These are phyloP conservation scores for Choiromyces venosus DNA, from an alignment of 495 filamentous ascomycete species.

Conservation along the genomic window DNA sequence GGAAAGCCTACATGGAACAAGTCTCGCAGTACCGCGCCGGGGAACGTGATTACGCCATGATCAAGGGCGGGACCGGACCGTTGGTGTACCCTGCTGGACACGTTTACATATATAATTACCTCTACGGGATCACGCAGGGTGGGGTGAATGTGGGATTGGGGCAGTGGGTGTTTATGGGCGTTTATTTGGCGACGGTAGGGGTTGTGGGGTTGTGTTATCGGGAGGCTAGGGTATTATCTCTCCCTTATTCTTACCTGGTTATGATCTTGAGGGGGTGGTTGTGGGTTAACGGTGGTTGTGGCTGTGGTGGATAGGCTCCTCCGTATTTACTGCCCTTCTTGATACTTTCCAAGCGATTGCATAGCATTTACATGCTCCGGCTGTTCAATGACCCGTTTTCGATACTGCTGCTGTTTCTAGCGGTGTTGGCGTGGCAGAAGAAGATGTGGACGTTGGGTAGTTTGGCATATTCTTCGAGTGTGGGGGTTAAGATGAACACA, in stretches of 20 bases:
- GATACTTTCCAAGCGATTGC: constrained; percentile 81
- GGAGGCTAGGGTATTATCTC: constrained; percentile 54
- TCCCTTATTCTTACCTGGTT: constrained; percentile 6
- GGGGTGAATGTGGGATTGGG: constrained; percentile 72
- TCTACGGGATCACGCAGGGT: constrained; percentile 70
- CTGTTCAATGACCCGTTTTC: constrained; percentile 95
- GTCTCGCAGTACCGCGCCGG: constrained; percentile 69
- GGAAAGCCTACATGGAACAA: constrained; percentile 95
- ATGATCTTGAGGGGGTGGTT: constrained; percentile 5
- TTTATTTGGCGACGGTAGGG: constrained; percentile 70
- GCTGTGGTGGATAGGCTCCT: constrained; percentile 56
- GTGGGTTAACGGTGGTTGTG: background rate
- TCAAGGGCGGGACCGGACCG: constrained; percentile 84
- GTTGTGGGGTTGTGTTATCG: constrained; percentile 80
- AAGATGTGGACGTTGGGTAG: constrained; percentile 66
- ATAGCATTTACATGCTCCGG: constrained; percentile 86
- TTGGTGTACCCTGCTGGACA: constrained; percentile 91
- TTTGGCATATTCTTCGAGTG: constrained; percentile 64
- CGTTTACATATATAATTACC: constrained; percentile 77
- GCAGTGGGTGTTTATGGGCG: constrained; percentile 68
- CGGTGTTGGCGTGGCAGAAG: constrained; percentile 69
- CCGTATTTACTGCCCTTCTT: constrained; percentile 85
- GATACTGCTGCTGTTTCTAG: constrained; percentile 69
- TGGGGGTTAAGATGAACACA: constrained; percentile 91
- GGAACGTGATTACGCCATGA: constrained; percentile 79